Percentiles rank a stretch among this genome's conserved stretches.
phyloP scores from a whole-genome alignment of 2,329 filamentous ascomycete species.

The Scytalidium lignicola region DNA sequence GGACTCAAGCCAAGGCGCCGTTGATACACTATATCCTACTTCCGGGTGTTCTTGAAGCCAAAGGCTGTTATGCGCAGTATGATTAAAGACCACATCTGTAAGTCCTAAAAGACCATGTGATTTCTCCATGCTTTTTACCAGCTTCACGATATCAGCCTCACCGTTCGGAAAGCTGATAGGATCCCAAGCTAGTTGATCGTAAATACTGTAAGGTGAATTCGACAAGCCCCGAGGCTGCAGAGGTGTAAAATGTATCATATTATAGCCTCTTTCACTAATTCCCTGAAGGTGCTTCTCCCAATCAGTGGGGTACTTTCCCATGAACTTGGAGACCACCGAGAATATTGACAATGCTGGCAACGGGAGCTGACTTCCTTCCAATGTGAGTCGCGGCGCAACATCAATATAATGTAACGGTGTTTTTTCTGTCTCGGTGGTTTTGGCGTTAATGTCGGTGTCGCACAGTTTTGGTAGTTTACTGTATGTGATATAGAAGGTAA shows the following conservation, averaged over 20 bases:
- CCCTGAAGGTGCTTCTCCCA: slow-evolving; percentile 88
- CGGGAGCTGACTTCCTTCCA: slow-evolving; percentile 71
- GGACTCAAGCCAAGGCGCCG: slow-evolving; percentile 71
- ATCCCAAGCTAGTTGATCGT: slow-evolving; percentile 87
- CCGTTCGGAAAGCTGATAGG: slow-evolving; percentile 75
- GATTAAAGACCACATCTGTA: slow-evolving; percentile 97
- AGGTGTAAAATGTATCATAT: slow-evolving; percentile 98
- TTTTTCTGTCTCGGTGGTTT: slow-evolving; percentile 51
- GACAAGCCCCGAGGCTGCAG: slow-evolving; percentile 83
- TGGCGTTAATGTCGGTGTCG: slow-evolving; percentile 34
- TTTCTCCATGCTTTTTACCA: slow-evolving; percentile 77
- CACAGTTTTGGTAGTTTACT: slow-evolving; percentile 73
- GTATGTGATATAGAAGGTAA: slow-evolving; percentile 92
- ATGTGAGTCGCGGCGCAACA: slow-evolving; percentile 73
- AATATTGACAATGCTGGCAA: slow-evolving; percentile 86
- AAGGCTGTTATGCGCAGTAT: slow-evolving; percentile 90
- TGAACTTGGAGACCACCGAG: slow-evolving; percentile 95
- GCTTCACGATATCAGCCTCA: slow-evolving; percentile 70
- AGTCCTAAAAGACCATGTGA: slow-evolving; percentile 81
- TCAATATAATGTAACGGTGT: slow-evolving; percentile 88
- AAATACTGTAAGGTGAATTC: slow-evolving; percentile 96
- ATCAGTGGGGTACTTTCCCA: slow-evolving; percentile 84
- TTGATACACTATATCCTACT: slow-evolving; percentile 88
- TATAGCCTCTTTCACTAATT: slow-evolving; percentile 89
- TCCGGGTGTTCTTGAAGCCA: slow-evolving; percentile 96